Conservation (phyloP, 805 yeast species). For the Yamadazyma insecticola region DNA sequence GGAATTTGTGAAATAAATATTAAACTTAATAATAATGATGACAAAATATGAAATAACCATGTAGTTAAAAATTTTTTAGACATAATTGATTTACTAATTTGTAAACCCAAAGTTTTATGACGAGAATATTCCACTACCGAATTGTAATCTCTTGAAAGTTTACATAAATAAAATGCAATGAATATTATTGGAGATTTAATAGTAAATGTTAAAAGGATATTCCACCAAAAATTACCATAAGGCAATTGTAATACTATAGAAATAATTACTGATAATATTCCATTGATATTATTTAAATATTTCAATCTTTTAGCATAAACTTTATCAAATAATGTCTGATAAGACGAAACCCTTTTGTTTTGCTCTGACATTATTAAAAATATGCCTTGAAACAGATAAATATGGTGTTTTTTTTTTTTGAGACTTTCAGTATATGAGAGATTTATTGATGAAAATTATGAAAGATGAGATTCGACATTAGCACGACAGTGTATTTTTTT, state of each 20-base stretch:
- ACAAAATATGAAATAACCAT: slow-evolving; percentile 16
- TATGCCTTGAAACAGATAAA: too few relatives aligned
- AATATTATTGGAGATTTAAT: slow-evolving; percentile 28
- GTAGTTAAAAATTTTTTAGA: slow-evolving; percentile 15
- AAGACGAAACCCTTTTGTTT: slow-evolving; percentile 7
- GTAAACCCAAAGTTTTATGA: slow-evolving; percentile 30
- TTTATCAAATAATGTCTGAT: slow-evolving; percentile 19
- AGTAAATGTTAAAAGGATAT: slow-evolving; percentile 17
- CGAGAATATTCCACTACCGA: slow-evolving; percentile 28
- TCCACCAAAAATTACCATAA: slow-evolving; percentile 28
- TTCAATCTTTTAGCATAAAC: slow-evolving; percentile 31
- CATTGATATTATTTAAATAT: slow-evolving; percentile 28
- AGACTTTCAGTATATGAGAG: too few relatives aligned
- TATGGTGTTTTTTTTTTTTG: too few relatives aligned
- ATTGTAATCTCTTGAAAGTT: slow-evolving; percentile 18
- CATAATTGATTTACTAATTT: slow-evolving; percentile 18
- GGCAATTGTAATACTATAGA: slow-evolving; percentile 24
- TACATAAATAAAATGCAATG: slow-evolving; percentile 22
- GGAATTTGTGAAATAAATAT: slow-evolving; percentile 26
- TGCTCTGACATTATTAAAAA: too few relatives aligned
- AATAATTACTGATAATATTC: slow-evolving; percentile 20
- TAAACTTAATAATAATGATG: slow-evolving; percentile 19
- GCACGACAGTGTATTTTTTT: too few relatives aligned
- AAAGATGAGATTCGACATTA: too few relatives aligned
- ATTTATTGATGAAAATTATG: too few relatives aligned